Conservation (phyloP, 2,329 filamentous ascomycete species). For the Penicillium aurantiogriseum region DNA sequence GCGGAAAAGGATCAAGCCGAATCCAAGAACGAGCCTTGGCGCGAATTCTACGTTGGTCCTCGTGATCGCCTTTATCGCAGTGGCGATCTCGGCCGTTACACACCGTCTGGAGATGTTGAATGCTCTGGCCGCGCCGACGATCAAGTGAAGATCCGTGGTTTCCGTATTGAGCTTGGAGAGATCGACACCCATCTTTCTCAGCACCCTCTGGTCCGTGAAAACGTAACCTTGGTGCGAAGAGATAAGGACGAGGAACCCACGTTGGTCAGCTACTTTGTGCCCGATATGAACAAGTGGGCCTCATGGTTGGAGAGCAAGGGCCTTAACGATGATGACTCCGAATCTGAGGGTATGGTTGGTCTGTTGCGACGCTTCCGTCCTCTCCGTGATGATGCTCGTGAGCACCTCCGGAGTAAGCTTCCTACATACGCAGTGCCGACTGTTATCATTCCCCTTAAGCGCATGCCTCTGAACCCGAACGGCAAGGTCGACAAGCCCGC, state of each 20-base stretch:
- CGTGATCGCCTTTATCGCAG: constrained; percentile 83
- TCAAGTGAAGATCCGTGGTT: constrained; percentile 94
- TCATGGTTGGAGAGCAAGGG: constrained; percentile 61
- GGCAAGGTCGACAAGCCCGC: constrained; percentile 79
- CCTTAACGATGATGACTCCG: constrained; percentile 52
- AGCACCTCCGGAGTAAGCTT: constrained; percentile 69
- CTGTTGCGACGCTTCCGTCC: constrained; percentile 61
- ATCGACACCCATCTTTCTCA: constrained; percentile 81
- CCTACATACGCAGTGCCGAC: constrained; percentile 74
- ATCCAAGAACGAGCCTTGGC: constrained; percentile 67
- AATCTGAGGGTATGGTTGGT: constrained; percentile 50
- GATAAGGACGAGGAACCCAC: constrained; percentile 82
- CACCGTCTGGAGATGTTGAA: constrained; percentile 68
- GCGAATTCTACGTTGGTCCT: constrained; percentile 73
- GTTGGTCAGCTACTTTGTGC: constrained; percentile 86
- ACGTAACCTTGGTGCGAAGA: constrained; percentile 78
- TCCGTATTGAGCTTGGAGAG: constrained; percentile 90
- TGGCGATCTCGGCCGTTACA: constrained; percentile 79
- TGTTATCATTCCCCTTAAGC: constrained; percentile 68
- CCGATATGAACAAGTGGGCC: constrained; percentile 72
- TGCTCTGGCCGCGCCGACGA: constrained; percentile 78
- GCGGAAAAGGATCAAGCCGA: constrained; percentile 60
- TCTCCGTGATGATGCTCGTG: constrained; percentile 59
- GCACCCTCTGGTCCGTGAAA: constrained; percentile 75
- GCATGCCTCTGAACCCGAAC: constrained; percentile 78